Evolutionary conservation across 1,284 basidiomycete species (phyloP).

Genomic region (Trichosporon asahii): DNA sequence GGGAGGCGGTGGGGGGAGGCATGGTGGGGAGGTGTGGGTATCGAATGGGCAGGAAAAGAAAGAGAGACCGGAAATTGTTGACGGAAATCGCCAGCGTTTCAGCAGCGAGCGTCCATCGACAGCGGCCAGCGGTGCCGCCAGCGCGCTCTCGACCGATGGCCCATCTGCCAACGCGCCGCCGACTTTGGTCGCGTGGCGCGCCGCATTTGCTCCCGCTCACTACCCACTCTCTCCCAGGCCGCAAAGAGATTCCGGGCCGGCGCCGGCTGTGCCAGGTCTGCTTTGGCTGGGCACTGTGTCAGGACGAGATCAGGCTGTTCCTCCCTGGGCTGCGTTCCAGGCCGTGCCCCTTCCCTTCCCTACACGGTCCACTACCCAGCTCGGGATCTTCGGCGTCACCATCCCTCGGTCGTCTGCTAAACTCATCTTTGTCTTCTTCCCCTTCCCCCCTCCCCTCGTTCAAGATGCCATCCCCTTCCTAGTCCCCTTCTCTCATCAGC

Average conservation of each 20-base stretch:
- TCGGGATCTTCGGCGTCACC: not conserved
- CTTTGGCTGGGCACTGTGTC: too few species aligned
- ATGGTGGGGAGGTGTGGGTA: slow-evolving; percentile 25
- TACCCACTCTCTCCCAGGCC: too few species aligned
- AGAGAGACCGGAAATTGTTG: slow-evolving; percentile 7
- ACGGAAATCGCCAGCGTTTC: slow-evolving; percentile 11
- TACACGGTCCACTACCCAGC: not conserved
- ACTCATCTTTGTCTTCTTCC: not conserved
- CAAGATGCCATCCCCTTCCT: not conserved
- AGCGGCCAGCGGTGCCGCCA: not conserved
- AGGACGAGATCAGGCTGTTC: too few species aligned
- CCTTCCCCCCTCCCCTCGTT: not conserved
- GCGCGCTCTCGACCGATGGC: not conserved
- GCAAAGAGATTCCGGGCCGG: too few species aligned
- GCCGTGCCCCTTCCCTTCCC: not conserved
- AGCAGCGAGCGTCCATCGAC: not conserved
- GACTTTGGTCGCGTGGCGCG: not conserved
- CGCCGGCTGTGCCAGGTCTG: too few species aligned
- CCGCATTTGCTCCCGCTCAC: not conserved
- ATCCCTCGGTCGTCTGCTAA: not conserved
- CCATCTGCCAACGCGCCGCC: not conserved
- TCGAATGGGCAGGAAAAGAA: not conserved
- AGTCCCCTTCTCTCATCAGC: not conserved
- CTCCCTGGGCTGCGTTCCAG: not conserved
- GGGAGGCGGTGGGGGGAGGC: slow-evolving; percentile 49